Evolutionary conservation across 495 filamentous ascomycete genomes (phyloP), one percentile per base, ranked within the genome.

Genomic region (Cercophora scortea): DNA sequence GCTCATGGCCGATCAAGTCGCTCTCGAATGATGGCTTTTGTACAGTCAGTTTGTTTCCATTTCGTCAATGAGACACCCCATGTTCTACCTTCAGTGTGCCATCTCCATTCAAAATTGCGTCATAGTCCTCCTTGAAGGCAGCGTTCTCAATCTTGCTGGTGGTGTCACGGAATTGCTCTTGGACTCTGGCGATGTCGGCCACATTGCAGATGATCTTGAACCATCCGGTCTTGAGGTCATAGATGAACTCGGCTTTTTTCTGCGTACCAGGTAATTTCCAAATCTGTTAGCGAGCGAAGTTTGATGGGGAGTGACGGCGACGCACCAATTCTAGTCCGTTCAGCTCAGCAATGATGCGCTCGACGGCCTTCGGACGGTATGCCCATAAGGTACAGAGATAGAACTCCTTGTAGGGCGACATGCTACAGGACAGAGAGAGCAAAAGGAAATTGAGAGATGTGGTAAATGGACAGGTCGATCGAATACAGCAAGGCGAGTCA

Each of bases 201-300:
- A 59, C 38, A 6, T 41, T 25, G 41, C 74, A 78, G 8, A 50
- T 60, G 6, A 74, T 32, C 15, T 53, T 63, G 34, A 73, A 59
- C 39, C 55, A 64, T 6, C 51, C 32, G 11, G 58, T 47, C 8
- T 61, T 34, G 13, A 41, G 8, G 32, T 71, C 58, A 50, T 68
- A 77, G 2, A 50, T 49, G 17, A 52, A 62, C 40, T 52, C 51
- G 46, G 69, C 70, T 38, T 57, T 18, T 36, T 45, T 13, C 25
- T 25, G 25, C 25, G 5, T 25, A 25, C 25, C 25, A 25, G 25
- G 25, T 25, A 25, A 5, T 25, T 25, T 25, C 5, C 57, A 39
- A 32, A 38, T 41, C 34, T 41, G 19, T 34, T 10, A 36, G 16
- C 4, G 42, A n/a, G 17, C 2, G 6, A 15, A 25, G 8, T 33